A percentile compares a stretch with the other conserved stretches of the same genome.
These are phyloP conservation scores for Morella rubra DNA, from an alignment of 306 rosid species.

Conservation along the genomic window DNA sequence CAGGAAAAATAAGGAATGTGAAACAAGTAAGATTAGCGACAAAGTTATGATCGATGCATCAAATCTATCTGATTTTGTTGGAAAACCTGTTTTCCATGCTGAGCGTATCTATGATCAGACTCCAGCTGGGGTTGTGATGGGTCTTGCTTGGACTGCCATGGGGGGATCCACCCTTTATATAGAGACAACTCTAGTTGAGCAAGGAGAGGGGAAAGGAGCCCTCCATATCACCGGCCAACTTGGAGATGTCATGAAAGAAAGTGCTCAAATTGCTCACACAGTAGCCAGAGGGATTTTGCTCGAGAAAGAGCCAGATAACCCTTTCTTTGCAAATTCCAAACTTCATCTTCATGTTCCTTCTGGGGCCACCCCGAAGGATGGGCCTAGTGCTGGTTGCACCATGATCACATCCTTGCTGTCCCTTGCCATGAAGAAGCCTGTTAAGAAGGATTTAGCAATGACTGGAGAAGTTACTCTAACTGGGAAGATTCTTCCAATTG, in stretches of 20 bases:
- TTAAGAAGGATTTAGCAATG: conserved; percentile 92
- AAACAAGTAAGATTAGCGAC: conserved; percentile 37
- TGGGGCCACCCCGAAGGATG: conserved; percentile 98
- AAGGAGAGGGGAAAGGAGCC: conserved; percentile 87
- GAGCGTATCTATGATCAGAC: conserved; percentile 87
- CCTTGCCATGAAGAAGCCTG: conserved; percentile 84
- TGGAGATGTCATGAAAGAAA: conserved; percentile 99
- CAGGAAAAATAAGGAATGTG: conserved; percentile 36
- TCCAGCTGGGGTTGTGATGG: conserved; percentile 96
- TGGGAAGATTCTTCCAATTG: conserved; percentile 97
- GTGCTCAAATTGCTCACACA: conserved; percentile 98
- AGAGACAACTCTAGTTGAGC: conserved; percentile 77
- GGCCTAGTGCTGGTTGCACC: conserved; percentile 99
- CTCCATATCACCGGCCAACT: conserved; percentile 90
- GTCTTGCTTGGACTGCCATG: conserved; percentile 99
- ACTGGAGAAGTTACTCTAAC: conserved; percentile 98
- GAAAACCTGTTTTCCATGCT: conserved; percentile 97
- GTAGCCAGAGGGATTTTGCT: conserved; percentile 67
- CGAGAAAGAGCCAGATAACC: conserved; percentile 57
- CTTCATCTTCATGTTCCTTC: conserved; percentile 98
- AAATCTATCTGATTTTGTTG: conserved; percentile 72
- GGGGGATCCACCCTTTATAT: conserved; percentile 96
- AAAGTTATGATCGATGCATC: conserved; percentile 58
- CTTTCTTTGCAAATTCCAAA: conserved; percentile 75
- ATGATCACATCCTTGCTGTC: conserved; percentile 95